Conservation (phyloP, 495 filamentous ascomycete species). For the Penicillium diatomitis region DNA sequence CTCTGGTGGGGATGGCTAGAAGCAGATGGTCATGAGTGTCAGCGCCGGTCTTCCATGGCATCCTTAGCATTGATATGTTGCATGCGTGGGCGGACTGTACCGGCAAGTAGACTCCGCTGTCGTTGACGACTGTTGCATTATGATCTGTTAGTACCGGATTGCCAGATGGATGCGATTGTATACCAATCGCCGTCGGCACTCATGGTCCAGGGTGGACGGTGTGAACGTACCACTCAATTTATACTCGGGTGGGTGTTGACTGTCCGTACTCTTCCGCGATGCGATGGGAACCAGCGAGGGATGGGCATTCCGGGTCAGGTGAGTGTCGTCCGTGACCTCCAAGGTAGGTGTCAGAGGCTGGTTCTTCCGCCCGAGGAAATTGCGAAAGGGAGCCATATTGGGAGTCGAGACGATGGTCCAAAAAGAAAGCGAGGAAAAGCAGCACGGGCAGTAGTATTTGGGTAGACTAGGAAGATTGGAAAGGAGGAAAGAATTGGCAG, state of each 20-base stretch:
- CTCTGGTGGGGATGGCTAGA: constrained; percentile 81
- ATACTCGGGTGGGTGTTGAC: constrained; percentile 57
- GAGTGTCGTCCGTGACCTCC: constrained; percentile 41
- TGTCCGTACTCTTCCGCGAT: constrained; percentile 46
- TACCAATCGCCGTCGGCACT: neutral
- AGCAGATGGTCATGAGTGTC: too few species aligned
- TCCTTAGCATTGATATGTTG: neutral
- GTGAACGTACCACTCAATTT: constrained; percentile 65
- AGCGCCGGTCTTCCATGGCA: too few species aligned
- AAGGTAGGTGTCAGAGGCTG: constrained; percentile 36
- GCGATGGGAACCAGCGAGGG: constrained; percentile 41
- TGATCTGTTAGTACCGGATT: neutral
- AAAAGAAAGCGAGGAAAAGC: too few species aligned
- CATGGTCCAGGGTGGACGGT: neutral
- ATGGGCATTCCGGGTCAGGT: constrained; percentile 35
- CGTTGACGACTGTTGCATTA: constrained; percentile 70
- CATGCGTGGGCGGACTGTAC: constrained; percentile 38
- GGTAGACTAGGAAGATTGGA: too few species aligned
- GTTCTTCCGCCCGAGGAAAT: constrained; percentile 56
- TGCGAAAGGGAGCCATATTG: constrained; percentile 61
- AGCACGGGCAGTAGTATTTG: too few species aligned
- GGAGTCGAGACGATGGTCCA: neutral
- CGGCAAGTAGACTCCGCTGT: constrained; percentile 92
- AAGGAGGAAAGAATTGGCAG: neutral
- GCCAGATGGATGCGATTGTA: neutral